Conservation (phyloP, 495 filamentous ascomycete genomes). For the Aspergillus baeticus region DNA sequence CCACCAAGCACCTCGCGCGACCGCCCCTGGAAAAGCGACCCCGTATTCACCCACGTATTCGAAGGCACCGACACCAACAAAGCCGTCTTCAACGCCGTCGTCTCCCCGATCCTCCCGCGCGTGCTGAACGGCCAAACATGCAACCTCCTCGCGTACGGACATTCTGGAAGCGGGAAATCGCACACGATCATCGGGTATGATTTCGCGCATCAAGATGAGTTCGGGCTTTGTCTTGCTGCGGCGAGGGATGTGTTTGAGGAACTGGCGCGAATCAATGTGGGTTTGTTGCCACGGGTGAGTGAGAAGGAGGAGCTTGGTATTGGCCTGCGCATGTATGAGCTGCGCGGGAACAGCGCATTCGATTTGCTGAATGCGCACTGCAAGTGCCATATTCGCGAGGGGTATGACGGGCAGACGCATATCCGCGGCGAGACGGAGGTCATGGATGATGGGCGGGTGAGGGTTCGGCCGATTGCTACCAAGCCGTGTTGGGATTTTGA, state of each 20-base stretch:
- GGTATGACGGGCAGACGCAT: constrained; percentile 17
- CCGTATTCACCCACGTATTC: constrained; percentile 8
- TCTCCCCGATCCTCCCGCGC: constrained; percentile 7
- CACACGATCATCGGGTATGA: constrained; percentile 31
- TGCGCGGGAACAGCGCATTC: constrained; percentile 25
- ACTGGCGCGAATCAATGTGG: constrained; percentile 11
- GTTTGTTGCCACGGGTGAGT: neutral
- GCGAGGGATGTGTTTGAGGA: constrained; percentile 13
- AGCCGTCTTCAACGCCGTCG: constrained; percentile 10
- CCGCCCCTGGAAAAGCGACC: constrained; percentile 13
- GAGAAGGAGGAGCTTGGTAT: constrained; percentile 16
- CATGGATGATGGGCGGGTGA: constrained; percentile 22
- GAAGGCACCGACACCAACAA: constrained; percentile 5
- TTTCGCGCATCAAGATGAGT: constrained; percentile 16
- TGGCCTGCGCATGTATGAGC: constrained; percentile 25
- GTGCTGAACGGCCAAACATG: constrained; percentile 10
- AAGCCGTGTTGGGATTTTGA: constrained; percentile 28
- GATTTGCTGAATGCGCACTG: constrained; percentile 23
- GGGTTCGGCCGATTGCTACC: constrained; percentile 21
- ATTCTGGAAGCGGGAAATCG: constrained; percentile 28
- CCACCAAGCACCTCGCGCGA: neutral
- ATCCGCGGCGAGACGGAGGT: constrained; percentile 27
- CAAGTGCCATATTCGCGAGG: constrained; percentile 26
- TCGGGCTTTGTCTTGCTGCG: constrained; percentile 24
- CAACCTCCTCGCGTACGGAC: constrained; percentile 30